Base-by-base conservation (phyloP, 768 basidiomycete genomes). In the Lactarius hengduanensis region DNA sequence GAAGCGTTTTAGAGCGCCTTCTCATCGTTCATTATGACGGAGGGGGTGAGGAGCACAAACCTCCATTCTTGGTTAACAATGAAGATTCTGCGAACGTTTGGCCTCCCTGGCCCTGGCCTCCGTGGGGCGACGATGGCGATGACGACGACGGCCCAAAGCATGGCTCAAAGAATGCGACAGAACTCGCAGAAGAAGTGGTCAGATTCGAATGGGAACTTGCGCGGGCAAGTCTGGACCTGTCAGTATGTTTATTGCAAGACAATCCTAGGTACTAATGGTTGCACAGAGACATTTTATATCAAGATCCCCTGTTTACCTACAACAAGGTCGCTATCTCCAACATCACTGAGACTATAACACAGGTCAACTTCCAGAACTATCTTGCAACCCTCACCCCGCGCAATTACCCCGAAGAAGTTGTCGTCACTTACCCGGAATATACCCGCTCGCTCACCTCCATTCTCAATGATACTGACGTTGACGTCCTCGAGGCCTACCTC, bases 81-180 rank as follows among this genome's bases (percentile, higher is more conserved):
- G 79, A 78, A 58, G 80, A 80, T 68, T 77, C 71, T 9, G 73
- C 62, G 70, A 81, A 78, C 57, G 79, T 84, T 34, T 91, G 89
- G 90, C 91, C 90, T 53, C 89, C 89, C 45, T 88, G 89, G 89
- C 88, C 90, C 18, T 89, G 90, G 90, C 90, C 91, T 73, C 93
- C 94, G 6, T 94, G 91, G 90, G 88, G 83, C 53, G 86, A 77
- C 20, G 80, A 82, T 32, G 26, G 26, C 30, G 86, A 77, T 20
- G 80, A 82, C 34, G 75, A 73, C 30, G 61, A 40, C 36, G 11
- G 11, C 32, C 80, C 83, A 9, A 75, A 79, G 58, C 86, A 87
- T 59, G 78, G 79, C 22, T 83, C 81, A 0, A 79, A 84, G 63
- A 80, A 81, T 64, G 85, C 88, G 9, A 83, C 80, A 26, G 82